A percentile compares a stretch with the other conserved stretches of the same genome.
Evolutionary conservation across 768 basidiomycete genomes (phyloP).

Genomic region (Fibroporia radiculosa): DNA sequence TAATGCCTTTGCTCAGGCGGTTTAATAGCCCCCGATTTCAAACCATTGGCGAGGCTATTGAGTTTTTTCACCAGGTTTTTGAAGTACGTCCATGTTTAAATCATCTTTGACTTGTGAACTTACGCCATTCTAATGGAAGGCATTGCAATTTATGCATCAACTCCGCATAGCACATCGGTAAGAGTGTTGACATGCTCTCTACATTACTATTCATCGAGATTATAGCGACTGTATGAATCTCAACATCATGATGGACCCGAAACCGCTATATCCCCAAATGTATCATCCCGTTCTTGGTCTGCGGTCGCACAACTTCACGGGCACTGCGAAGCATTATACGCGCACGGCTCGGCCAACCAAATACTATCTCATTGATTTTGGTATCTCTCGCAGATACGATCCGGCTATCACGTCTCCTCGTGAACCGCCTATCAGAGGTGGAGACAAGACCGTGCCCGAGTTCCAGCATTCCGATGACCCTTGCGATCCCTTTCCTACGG

Average conservation of each 20-base stretch:
- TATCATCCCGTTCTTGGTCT: slow-evolving; percentile 14
- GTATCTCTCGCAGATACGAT: slow-evolving; percentile 24
- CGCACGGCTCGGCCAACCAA: slow-evolving; percentile 23
- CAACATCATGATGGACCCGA: slow-evolving; percentile 15
- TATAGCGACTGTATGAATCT: slow-evolving; percentile 8
- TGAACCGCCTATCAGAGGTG: slow-evolving; percentile 27
- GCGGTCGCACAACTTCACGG: slow-evolving; percentile 14
- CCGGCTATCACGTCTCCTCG: slow-evolving; percentile 19
- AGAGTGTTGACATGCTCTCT: background rate
- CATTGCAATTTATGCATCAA: slow-evolving; percentile 28
- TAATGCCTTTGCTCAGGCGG: slow-evolving; percentile 25
- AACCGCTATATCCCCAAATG: slow-evolving; percentile 4
- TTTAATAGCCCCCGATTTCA: slow-evolving; percentile 23
- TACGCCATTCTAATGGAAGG: slow-evolving; percentile 15
- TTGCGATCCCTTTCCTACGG: slow-evolving; percentile 15
- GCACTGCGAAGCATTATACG: slow-evolving; percentile 18
- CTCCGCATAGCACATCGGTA: slow-evolving; percentile 29
- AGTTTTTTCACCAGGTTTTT: slow-evolving; percentile 26
- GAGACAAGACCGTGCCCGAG: slow-evolving; percentile 33
- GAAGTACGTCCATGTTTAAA: slow-evolving; percentile 17
- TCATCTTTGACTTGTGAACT: background rate
- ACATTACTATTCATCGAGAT: background rate
- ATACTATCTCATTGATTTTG: slow-evolving; percentile 32
- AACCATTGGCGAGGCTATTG: slow-evolving; percentile 28
- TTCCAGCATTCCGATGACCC: slow-evolving; percentile 12